Conservation (phyloP, 176 grass and related monocot species). For the Cymbopogon citratus region DNA sequence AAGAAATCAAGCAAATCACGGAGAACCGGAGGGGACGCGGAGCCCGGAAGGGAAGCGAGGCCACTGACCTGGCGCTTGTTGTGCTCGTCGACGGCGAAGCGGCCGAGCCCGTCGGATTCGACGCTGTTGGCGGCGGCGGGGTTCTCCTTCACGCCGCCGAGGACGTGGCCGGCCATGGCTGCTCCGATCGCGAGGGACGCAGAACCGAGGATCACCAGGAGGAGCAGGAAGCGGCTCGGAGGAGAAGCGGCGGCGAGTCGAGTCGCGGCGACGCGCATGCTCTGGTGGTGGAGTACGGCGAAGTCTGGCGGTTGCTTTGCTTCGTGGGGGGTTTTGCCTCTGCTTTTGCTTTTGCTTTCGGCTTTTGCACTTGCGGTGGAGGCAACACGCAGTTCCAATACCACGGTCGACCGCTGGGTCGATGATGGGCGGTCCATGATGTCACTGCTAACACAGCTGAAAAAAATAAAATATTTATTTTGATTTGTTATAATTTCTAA, state of each 20-base stretch:
- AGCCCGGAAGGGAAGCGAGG: too few species aligned
- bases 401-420: too few species aligned
- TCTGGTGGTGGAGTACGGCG: neutral
- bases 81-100: constrained; percentile 85
- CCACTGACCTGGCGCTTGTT: constrained; percentile 67
- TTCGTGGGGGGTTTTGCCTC: constrained; percentile 7
- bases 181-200: constrained; percentile 28
- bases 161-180: constrained; percentile 37
- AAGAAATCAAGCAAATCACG: neutral
- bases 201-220: constrained; percentile 2
- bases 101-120: constrained; percentile 65
- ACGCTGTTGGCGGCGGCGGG: constrained; percentile 58
- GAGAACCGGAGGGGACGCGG: neutral
- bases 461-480: too few species aligned
- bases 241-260: neutral
- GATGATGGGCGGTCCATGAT: too few species aligned
- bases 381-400: too few species aligned
- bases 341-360: neutral
- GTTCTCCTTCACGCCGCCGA: constrained; percentile 16
- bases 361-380: neutral
- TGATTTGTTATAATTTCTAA: too few species aligned
- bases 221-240: neutral
- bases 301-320: constrained; percentile 1
- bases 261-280: constrained; percentile 40
- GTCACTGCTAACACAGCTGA: too few species aligned